Base-by-base conservation (phyloP, 129 eudicot species). In the Chrysanthemum seticuspe region DNA sequence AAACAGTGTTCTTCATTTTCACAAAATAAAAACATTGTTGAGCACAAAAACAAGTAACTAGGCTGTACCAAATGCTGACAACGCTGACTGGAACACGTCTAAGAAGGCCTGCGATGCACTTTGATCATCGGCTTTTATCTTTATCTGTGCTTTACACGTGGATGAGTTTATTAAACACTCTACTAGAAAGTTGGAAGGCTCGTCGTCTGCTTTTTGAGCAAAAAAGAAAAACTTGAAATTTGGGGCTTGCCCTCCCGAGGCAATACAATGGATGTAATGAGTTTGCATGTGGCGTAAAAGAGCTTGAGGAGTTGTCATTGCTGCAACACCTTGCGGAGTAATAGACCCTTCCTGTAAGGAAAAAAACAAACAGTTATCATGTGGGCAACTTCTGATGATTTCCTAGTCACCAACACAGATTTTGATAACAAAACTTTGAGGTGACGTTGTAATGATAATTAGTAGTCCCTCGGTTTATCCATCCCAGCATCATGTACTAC, bases 201-300 rank as follows among this genome's bases (percentile, higher is more conserved):
- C 52, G 23, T 75, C 94, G 13, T 81, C 86, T 75, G 81, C 89
- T 67, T 90, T 90, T 57, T 94, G 98, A 65, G 93, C 98, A 66
- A 82, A 87, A 87, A 94, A 94, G 89, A 90, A 94, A 80, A 90
- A 86, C 85, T 94, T 94, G 80, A 90, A 94, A 73, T 87, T 90
- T 0, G 97, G 97, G 56, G 98, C 60, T 73, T 94, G 96, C 63
- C 98, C 96, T 0, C 97, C 97, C 6, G 98, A 94, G 13, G 98
- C 98, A 18, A 94, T 90, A 80, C 98, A 94, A 61, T 90, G 87
- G 63, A 94, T 90, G 76, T 81, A 79, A 74, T 94, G 85, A 65
- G 62, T 67, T 79, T 90, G 97, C 97, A 94, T 88, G 84, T 94
- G 98, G 8, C 66, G 86, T 23, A 89, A 83, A 68, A 94, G 97